Percentiles rank a stretch among this genome's conserved stretches.
phyloP scores from a whole-genome alignment of 1,284 basidiomycete species.

The Rhodotorula sp. region DNA sequence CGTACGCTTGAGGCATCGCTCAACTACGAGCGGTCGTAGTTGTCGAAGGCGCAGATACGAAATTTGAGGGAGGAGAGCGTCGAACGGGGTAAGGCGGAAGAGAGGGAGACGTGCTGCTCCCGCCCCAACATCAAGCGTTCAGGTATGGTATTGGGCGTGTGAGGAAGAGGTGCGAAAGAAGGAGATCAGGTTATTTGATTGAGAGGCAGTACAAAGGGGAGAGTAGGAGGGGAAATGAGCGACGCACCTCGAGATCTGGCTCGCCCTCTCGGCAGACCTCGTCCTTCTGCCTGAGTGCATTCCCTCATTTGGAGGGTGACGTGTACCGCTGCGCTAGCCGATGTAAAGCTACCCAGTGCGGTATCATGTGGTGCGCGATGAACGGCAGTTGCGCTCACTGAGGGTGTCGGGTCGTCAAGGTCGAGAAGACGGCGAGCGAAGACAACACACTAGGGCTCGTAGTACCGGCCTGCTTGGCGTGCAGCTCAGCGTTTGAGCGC shows the following conservation, averaged over 20 bases:
- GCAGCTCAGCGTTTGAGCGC: not conserved
- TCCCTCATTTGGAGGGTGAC: too few relatives aligned
- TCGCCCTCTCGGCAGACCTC: not conserved
- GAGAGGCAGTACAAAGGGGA: not conserved
- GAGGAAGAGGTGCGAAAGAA: slow-evolving; percentile 13
- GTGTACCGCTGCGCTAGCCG: too few relatives aligned
- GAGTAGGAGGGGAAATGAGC: too few relatives aligned
- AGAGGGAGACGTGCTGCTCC: slow-evolving; percentile 15
- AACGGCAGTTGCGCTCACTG: too few relatives aligned
- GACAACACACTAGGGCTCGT: slow-evolving; percentile 21
- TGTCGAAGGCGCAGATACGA: too few relatives aligned
- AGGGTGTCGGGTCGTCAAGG: not conserved
- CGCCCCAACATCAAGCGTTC: slow-evolving; percentile 18
- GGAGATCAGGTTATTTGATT: not conserved
- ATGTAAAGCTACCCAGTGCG: too few relatives aligned
- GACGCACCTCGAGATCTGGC: slow-evolving; percentile 19
- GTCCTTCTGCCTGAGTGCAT: not conserved
- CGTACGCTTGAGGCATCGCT: too few relatives aligned
- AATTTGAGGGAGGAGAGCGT: too few relatives aligned
- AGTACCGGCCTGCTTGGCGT: slow-evolving; percentile 1
- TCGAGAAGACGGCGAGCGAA: slow-evolving; percentile 6
- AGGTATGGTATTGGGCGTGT: slow-evolving; percentile 3
- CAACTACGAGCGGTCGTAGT: too few relatives aligned
- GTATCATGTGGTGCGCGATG: too few relatives aligned
- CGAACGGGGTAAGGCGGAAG: not conserved